phyloP scores from a whole-genome alignment of 2,329 filamentous ascomycete species.

The Stagonosporopsis cucurbitacearum region DNA sequence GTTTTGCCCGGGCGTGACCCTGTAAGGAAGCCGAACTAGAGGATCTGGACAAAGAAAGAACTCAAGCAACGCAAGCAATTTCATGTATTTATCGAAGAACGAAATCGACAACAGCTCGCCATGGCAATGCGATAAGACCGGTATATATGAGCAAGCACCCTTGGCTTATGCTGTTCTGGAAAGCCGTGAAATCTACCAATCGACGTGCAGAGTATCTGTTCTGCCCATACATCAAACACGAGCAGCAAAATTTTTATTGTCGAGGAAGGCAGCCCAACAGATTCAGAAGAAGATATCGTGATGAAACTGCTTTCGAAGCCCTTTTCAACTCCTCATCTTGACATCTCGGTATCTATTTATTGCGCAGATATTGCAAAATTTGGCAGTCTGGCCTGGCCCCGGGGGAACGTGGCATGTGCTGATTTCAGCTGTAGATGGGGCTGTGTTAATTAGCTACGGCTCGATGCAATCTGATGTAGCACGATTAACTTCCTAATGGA shows the following conservation, averaged over 20 bases:
- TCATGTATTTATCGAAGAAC: neutral
- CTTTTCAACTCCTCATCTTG: neutral
- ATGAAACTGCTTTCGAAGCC: too few relatives aligned
- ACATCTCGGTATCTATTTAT: neutral
- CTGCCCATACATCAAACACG: neutral
- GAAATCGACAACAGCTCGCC: too few relatives aligned
- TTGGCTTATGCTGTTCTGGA: too few relatives aligned
- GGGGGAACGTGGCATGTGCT: neutral
- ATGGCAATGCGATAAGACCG: too few relatives aligned
- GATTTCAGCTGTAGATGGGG: neutral
- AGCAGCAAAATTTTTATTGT: neutral
- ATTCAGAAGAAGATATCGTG: too few relatives aligned
- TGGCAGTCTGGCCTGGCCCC: neutral
- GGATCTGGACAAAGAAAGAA: neutral
- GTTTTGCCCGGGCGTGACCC: constrained; percentile 32
- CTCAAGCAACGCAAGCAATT: too few relatives aligned
- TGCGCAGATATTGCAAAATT: neutral
- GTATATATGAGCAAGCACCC: too few relatives aligned
- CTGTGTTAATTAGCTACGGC: neutral
- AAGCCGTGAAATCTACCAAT: neutral
- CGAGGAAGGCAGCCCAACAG: too few relatives aligned
- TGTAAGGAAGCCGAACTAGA: constrained; percentile 13
- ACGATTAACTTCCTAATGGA: neutral
- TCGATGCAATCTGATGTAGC: neutral
- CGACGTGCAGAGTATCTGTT: neutral